Percentiles rank a stretch among this genome's conserved stretches.
Conservation (phyloP, 1,284 basidiomycete genomes). For the Boletus subluridellus region DNA sequence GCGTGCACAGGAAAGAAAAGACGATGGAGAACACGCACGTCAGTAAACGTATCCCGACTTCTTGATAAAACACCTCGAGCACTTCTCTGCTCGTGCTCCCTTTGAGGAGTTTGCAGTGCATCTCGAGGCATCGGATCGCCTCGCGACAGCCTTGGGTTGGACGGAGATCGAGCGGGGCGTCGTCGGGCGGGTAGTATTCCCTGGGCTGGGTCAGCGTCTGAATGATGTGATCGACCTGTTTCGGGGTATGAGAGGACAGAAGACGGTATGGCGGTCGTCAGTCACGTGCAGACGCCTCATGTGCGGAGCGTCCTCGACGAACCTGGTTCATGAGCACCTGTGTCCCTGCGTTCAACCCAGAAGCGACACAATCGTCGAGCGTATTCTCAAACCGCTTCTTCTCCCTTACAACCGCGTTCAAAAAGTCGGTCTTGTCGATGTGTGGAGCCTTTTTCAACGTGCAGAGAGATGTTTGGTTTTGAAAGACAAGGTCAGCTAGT, state of each 20-base stretch:
- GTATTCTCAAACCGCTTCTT: slow-evolving; percentile 68
- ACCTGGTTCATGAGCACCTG: no score
- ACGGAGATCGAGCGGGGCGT: slow-evolving; percentile 69
- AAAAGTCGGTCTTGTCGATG: slow-evolving; percentile 78
- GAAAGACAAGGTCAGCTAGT: background rate
- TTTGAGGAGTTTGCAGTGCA: slow-evolving; percentile 34
- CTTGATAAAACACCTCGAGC: slow-evolving; percentile 95
- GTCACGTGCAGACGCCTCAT: slow-evolving; percentile 3
- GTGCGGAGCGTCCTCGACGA: no score
- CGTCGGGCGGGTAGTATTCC: slow-evolving; percentile 88
- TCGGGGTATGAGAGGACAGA: background rate
- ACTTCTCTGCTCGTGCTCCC: slow-evolving; percentile 96
- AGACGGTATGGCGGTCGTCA: background rate
- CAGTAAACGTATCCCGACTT: slow-evolving; percentile 90
- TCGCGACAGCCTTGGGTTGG: slow-evolving; percentile 85
- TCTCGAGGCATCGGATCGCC: slow-evolving; percentile 36
- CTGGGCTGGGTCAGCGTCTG: slow-evolving; percentile 69
- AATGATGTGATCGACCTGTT: slow-evolving; percentile 48
- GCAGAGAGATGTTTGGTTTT: background rate
- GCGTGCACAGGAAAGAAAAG: background rate
- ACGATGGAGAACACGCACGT: slow-evolving; percentile 49
- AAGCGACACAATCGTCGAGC: slow-evolving; percentile 90
- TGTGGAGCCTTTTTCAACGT: slow-evolving; percentile 60
- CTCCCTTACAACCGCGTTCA: no score
- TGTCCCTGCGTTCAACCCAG: slow-evolving; percentile 82